A percentile compares a stretch with the other conserved stretches of the same genome.
Evolutionary conservation across 305 asterid genomes (phyloP).

Genomic region (Nicotiana rustica): DNA sequence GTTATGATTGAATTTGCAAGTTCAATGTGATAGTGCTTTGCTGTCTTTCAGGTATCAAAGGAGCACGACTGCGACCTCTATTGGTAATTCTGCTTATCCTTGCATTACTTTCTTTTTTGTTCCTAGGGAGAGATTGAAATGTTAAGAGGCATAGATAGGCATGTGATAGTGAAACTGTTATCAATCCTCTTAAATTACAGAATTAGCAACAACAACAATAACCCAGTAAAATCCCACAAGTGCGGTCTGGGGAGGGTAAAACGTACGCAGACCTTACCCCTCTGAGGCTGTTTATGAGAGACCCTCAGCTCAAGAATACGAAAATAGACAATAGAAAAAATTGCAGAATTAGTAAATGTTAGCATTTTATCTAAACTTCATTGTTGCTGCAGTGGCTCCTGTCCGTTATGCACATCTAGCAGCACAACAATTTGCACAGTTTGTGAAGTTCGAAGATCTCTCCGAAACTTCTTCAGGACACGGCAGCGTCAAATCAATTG

Average conservation of each 20-base stretch:
- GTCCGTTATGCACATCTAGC: slow-evolving; percentile 93
- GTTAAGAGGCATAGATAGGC: not conserved
- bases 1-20: not conserved
- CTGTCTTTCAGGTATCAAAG: slow-evolving; percentile 69
- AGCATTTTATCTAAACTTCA: not conserved
- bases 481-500: slow-evolving; percentile 45
- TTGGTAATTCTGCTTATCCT: slow-evolving; percentile 56
- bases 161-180: not conserved
- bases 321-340: no score
- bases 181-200: not conserved
- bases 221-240: no score
- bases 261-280: no score
- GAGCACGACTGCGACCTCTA: slow-evolving; percentile 72
- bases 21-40: not conserved
- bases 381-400: slow-evolving; percentile 75
- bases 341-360: no score
- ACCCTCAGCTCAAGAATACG: no score
- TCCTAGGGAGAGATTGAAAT: not conserved
- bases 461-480: slow-evolving; percentile 64
- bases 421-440: slow-evolving; percentile 79
- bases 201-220: not conserved
- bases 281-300: no score
- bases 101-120: slow-evolving; percentile 9
- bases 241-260: no score
- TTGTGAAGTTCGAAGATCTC: slow-evolving; percentile 66